Conservation (phyloP, 2,329 filamentous ascomycete genomes). For the Hypocreales sp. region DNA sequence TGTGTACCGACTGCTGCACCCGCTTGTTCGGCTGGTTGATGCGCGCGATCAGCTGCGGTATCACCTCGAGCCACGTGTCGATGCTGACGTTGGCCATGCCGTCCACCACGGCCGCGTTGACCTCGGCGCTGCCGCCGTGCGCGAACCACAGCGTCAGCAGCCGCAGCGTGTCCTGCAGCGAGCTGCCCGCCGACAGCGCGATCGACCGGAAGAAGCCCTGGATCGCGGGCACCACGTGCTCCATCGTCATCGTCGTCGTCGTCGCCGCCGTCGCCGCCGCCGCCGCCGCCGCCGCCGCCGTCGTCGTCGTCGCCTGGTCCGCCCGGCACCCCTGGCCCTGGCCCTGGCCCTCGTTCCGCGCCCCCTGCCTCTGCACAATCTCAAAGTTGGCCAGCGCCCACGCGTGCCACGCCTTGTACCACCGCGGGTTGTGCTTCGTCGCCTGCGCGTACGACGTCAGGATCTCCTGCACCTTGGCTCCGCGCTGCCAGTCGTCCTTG, state of each 20-base stretch:
- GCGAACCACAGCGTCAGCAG: constrained; percentile 93
- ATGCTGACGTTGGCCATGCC: constrained; percentile 86
- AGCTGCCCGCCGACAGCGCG: constrained; percentile 76
- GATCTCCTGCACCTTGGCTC: constrained; percentile 77
- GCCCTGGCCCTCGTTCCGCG: constrained; percentile 41
- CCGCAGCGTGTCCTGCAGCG: constrained; percentile 85
- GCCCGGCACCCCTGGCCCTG: too few relatives aligned
- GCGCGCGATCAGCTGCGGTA: constrained; percentile 89
- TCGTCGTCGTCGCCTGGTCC: constrained; percentile 49
- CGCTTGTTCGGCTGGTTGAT: constrained; percentile 91
- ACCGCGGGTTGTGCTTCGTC: constrained; percentile 83
- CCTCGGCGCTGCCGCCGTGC: constrained; percentile 76
- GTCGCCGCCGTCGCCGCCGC: too few relatives aligned
- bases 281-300: too few relatives aligned
- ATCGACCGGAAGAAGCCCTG: constrained; percentile 97
- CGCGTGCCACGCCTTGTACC: constrained; percentile 99
- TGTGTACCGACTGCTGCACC: constrained; percentile 82
- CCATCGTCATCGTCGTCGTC: constrained; percentile 58
- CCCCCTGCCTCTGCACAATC: constrained; percentile 71
- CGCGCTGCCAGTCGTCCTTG: constrained; percentile 76
- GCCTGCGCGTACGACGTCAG: constrained; percentile 82
- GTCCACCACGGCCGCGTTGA: constrained; percentile 76
- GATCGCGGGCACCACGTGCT: constrained; percentile 88
- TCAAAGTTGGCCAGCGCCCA: constrained; percentile 99
- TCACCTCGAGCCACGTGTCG: constrained; percentile 97